Base-by-base conservation (phyloP, 805 yeast species). In the Candida anglica region DNA sequence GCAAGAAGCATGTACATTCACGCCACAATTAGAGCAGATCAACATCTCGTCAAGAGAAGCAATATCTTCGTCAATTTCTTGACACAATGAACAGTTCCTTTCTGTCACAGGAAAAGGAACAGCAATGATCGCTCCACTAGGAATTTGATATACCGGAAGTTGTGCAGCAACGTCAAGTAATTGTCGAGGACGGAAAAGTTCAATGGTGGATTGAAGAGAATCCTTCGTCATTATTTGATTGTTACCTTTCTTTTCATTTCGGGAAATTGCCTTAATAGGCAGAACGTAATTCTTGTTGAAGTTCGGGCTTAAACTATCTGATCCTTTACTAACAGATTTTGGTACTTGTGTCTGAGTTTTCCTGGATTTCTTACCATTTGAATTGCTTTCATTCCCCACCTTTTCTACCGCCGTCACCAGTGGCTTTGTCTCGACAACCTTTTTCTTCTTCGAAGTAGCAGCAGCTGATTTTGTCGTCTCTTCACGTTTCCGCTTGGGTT, bases 1-100 rank as follows among this genome's bases (percentile, higher is more conserved):
- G 48, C 96, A 88, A 0, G 71, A 54, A 3, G 73, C 63, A 52
- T 88, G 96, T 2, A 81, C 86, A 35, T 68, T 69, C 20, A 86
- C 58, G 0, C 84, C 84, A 63, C 96, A 88, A 19, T 67, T 63
- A 2, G 65, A 48, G 53, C 96, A 87, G 1, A 68, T 57, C 7
- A 82, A 44, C 45, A 74, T 62, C 23, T 68, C 71, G 3, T 60
- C 44, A 1, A 32, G 20, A 4, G 52, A 37, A 5, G 38, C 25
- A 8, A 47, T 52, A 1, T 52, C 38, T 4, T 56, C 50, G 9
- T 63, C 69, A 4, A 44, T 33, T 8, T 60, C 69, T 3, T 71
- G 56, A 45, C 93, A 84, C 0, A 83, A 75, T 29, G 78, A 71
- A 50, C 93, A 84, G 9, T 63, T 55, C 13, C 71, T 50, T 6